Evolutionary conservation across 768 basidiomycete species (phyloP), one percentile per base, ranked within the genome.

Genomic region (Boletus sp.): DNA sequence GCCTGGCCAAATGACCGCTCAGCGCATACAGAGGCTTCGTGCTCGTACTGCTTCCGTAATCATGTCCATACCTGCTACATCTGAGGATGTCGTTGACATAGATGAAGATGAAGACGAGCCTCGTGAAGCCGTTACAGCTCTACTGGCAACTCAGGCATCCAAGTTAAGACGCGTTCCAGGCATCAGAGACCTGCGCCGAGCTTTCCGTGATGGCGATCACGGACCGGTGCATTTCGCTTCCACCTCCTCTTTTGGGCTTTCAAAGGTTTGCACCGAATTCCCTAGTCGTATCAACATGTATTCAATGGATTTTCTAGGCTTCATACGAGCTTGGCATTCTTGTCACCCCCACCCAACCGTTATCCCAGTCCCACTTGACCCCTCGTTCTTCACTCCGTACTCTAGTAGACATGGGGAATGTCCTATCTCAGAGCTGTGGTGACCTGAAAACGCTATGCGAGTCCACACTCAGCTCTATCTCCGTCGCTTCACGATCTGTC

Each of bases 51-150:
- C 67, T 39, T 58, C 57, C 52, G 50, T 71, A 32, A 52, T 73
- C 55, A 51, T 41, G 54, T 63, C 70, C 28, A 55, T 71, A 46
- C 70, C 70, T 24, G 70, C 68, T 14, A 71, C 70, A 18, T 62
- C 47, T 2, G 67, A 69, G 15, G 59, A 64, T 28, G 42, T 39
- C 11, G 37, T 37, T 6, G 56, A 49, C 33, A 1, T 9, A 20
- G 35, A 62, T 39, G 15, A 32, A 15, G 55, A 60, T 18, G 35
- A 61, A 29, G 14, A 58, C 39, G 47, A 58, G 10, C 54, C 42
- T 39, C 18, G 5, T 28, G 6, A 49, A 20, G 29, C 24, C 14
- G n/a, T 40, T 46, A 12, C 35, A 32, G 35, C 29, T 40, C 20
- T 40, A 28, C 39, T 52, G 1, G 47, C 37, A 33, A 18, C 48